These are phyloP conservation scores for Penicillium steckii DNA, from an alignment of 495 filamentous ascomycete genomes.

Conservation along the genomic window DNA sequence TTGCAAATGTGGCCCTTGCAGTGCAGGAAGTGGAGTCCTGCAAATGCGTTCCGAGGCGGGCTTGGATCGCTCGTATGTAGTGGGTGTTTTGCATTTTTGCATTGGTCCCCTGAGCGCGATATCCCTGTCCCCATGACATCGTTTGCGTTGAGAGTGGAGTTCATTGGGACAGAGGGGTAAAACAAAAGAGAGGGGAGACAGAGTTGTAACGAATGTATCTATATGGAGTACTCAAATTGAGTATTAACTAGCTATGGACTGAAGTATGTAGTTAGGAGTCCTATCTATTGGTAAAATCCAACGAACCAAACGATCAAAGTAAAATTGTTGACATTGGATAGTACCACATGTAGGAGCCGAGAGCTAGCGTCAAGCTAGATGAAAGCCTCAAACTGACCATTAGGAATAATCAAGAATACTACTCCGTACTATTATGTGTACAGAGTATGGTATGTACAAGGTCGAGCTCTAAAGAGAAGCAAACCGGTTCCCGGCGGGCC, in stretches of 20 bases:
- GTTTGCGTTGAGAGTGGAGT: conserved; percentile 2
- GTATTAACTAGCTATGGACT: too few species aligned
- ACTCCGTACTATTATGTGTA: too few species aligned
- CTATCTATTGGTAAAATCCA: too few species aligned
- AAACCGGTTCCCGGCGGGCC: conserved; percentile 16
- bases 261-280: too few species aligned
- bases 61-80: conserved; percentile 16
- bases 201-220: neutral
- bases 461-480: conserved; percentile 5
- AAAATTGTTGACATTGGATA: too few species aligned
- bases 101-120: conserved; percentile 13
- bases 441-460: too few species aligned
- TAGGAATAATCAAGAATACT: conserved; percentile 1
- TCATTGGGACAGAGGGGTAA: conserved; percentile 1
- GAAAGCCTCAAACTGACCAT: too few species aligned
- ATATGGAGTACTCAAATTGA: neutral
- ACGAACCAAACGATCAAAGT: too few species aligned
- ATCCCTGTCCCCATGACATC: conserved; percentile 11
- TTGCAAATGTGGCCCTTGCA: conserved; percentile 14
- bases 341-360: too few species aligned
- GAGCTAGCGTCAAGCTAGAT: too few species aligned
- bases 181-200: neutral
- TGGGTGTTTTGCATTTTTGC: conserved; percentile 17
- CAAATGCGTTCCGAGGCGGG: conserved; percentile 21
- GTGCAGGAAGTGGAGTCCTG: conserved; percentile 27